phyloP scores from a whole-genome alignment of 495 filamentous ascomycete species.

The Daldinia loculata region DNA sequence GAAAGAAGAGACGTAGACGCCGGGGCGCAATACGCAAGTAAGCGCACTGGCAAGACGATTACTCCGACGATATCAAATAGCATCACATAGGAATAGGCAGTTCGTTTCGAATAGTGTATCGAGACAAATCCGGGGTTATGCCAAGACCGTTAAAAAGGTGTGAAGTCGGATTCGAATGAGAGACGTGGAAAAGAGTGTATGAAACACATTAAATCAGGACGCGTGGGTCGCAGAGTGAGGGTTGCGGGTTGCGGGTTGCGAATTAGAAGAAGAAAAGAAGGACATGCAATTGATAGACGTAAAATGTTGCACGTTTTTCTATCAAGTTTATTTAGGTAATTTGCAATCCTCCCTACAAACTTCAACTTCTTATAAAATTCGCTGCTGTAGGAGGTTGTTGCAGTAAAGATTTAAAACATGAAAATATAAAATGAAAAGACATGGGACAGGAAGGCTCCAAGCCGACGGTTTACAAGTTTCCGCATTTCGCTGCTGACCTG shows the following conservation, averaged over 20 bases:
- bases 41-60: slow-evolving; percentile 33
- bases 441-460: slow-evolving; percentile 21
- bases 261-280: slow-evolving; percentile 11
- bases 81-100: slow-evolving; percentile 35
- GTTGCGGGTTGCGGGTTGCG: slow-evolving; percentile 7
- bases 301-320: slow-evolving; percentile 24
- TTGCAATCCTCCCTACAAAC: slow-evolving; percentile 4
- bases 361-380: not conserved
- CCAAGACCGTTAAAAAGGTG: slow-evolving; percentile 15
- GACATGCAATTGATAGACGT: slow-evolving; percentile 35
- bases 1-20: slow-evolving; percentile 19
- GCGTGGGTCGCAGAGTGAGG: slow-evolving; percentile 36
- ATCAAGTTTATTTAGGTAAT: slow-evolving; percentile 3
- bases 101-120: slow-evolving; percentile 34
- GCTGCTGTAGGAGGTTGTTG: slow-evolving; percentile 11
- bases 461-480: slow-evolving; percentile 10
- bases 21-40: slow-evolving; percentile 35
- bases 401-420: slow-evolving; percentile 3
- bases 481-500: slow-evolving; percentile 26
- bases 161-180: slow-evolving; percentile 33
- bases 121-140: slow-evolving; percentile 10
- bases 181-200: slow-evolving; percentile 37
- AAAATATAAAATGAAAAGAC: not conserved
- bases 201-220: slow-evolving; percentile 43
- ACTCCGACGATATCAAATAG: slow-evolving; percentile 30